phyloP scores from a whole-genome alignment of 2,329 filamentous ascomycete genomes.

The Penicillium janthinellum region DNA sequence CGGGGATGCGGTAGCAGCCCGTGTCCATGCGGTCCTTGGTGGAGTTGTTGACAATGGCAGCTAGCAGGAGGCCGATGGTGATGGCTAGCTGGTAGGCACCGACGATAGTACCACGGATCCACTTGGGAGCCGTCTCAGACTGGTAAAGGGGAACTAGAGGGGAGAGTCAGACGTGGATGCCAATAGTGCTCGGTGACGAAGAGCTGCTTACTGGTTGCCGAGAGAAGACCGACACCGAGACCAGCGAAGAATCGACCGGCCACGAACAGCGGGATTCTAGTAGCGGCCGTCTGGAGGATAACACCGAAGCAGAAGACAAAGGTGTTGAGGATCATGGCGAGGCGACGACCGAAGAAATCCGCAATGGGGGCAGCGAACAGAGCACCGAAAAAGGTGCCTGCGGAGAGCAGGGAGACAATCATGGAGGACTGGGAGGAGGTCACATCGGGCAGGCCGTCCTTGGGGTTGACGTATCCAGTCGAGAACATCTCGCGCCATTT shows the following conservation, averaged over 20 bases:
- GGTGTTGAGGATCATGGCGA: slow-evolving; percentile 42
- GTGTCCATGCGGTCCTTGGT: slow-evolving; percentile 64
- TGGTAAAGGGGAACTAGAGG: slow-evolving; percentile 64
- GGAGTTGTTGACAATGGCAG: slow-evolving; percentile 71
- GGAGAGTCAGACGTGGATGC: not conserved
- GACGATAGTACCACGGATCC: slow-evolving; percentile 75
- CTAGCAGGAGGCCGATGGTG: slow-evolving; percentile 73
- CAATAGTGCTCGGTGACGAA: not conserved
- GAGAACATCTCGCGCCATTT: slow-evolving; percentile 44
- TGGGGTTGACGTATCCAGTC: slow-evolving; percentile 38
- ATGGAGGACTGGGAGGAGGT: slow-evolving; percentile 52
- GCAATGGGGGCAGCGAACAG: slow-evolving; percentile 41
- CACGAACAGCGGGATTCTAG: slow-evolving; percentile 42
- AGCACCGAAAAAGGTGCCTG: slow-evolving; percentile 68
- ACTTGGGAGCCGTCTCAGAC: slow-evolving; percentile 73
- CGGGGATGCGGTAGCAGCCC: slow-evolving; percentile 75
- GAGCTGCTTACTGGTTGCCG: slow-evolving; percentile 66
- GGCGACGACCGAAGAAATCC: slow-evolving; percentile 43
- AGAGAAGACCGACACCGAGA: slow-evolving; percentile 73
- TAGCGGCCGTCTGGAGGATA: slow-evolving; percentile 37
- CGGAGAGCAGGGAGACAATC: slow-evolving; percentile 54
- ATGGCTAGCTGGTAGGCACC: slow-evolving; percentile 80
- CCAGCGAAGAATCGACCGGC: slow-evolving; percentile 53
- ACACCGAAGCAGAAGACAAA: slow-evolving; percentile 40
- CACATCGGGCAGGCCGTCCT: slow-evolving; percentile 47